Evolutionary conservation across 176 grass and related monocot species (phyloP).

Genomic region (Carex kokanica): DNA sequence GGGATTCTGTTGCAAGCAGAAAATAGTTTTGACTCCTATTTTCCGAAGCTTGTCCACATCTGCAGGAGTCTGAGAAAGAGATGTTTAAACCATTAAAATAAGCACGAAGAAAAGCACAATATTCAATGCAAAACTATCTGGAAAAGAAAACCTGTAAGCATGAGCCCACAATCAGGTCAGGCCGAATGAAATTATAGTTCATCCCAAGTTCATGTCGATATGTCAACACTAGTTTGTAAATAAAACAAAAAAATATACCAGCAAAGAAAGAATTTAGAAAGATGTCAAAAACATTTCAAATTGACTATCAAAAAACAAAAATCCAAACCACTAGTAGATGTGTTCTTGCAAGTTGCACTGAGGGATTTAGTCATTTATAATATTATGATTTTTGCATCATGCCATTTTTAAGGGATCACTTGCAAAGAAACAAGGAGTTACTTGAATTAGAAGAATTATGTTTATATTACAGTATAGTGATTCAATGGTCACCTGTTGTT

Average conservation of each 20-base stretch:
- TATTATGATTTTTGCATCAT: not conserved
- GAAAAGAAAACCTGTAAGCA: slow-evolving; percentile 77
- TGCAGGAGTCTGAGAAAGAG: slow-evolving; percentile 48
- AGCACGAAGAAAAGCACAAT: slow-evolving; percentile 14
- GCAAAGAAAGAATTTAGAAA: slow-evolving; percentile 16
- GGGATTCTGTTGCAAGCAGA: slow-evolving; percentile 93
- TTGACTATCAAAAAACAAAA: not conserved
- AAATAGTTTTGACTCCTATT: slow-evolving; percentile 87
- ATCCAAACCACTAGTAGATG: not conserved
- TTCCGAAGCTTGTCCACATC: slow-evolving; percentile 90
- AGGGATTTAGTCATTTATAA: not conserved
- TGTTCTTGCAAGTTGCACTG: not conserved
- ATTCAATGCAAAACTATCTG: slow-evolving; percentile 3
- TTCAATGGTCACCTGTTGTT: not conserved
- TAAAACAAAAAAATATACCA: slow-evolving; percentile 18
- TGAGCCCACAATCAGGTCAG: slow-evolving; percentile 90
- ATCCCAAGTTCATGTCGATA: slow-evolving; percentile 97
- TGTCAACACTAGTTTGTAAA: slow-evolving; percentile 53
- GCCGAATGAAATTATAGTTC: slow-evolving; percentile 93
- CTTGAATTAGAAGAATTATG: not conserved
- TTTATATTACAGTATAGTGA: not conserved
- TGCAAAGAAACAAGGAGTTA: not conserved
- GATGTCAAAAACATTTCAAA: not conserved
- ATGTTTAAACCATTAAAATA: slow-evolving; percentile 33
- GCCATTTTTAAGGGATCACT: not conserved